Evolutionary conservation across 768 basidiomycete genomes (phyloP).

Genomic region (Russula earlei): DNA sequence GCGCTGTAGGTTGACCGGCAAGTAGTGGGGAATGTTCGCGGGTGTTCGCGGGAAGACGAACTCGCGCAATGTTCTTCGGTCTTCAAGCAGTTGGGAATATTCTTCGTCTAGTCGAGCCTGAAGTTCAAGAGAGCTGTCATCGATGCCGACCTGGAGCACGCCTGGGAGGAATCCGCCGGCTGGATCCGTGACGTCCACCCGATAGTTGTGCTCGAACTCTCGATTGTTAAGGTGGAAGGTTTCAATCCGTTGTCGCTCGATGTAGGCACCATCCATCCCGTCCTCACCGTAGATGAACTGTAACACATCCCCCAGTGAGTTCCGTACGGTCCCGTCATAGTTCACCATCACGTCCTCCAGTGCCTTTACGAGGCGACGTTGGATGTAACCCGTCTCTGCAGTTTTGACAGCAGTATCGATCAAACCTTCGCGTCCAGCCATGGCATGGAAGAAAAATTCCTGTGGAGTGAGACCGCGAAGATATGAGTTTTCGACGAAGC

Average conservation of each 20-base stretch:
- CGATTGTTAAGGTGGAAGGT: constrained; percentile 74
- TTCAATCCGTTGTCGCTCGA: constrained; percentile 91
- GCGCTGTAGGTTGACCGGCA: constrained; percentile 92
- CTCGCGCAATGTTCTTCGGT: constrained; percentile 67
- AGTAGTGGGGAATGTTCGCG: constrained; percentile 64
- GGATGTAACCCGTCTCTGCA: constrained; percentile 98
- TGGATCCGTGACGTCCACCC: constrained; percentile 89
- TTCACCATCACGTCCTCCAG: constrained; percentile 95
- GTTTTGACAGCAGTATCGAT: constrained; percentile 99
- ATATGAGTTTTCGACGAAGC: constrained; percentile 99
- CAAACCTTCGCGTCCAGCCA: constrained; percentile 98
- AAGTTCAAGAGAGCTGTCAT: constrained; percentile 72
- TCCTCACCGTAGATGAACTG: constrained; percentile 98
- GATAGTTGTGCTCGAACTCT: constrained; percentile 85
- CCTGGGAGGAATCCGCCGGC: constrained; percentile 70
- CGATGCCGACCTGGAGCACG: constrained; percentile 79
- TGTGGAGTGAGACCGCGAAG: constrained; percentile 93
- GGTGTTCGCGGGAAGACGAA: constrained; percentile 79
- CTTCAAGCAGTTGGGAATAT: constrained; percentile 51
- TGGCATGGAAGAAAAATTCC: constrained; percentile 99
- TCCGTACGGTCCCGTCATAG: constrained; percentile 96
- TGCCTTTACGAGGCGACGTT: constrained; percentile 95
- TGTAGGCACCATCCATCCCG: constrained; percentile 97
- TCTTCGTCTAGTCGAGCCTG: constrained; percentile 82
- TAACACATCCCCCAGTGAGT: constrained; percentile 91